These are phyloP conservation scores for Chytriomyces sp. DNA, from an alignment of 192 early-diverging fungal genomes.

Conservation along the genomic window DNA sequence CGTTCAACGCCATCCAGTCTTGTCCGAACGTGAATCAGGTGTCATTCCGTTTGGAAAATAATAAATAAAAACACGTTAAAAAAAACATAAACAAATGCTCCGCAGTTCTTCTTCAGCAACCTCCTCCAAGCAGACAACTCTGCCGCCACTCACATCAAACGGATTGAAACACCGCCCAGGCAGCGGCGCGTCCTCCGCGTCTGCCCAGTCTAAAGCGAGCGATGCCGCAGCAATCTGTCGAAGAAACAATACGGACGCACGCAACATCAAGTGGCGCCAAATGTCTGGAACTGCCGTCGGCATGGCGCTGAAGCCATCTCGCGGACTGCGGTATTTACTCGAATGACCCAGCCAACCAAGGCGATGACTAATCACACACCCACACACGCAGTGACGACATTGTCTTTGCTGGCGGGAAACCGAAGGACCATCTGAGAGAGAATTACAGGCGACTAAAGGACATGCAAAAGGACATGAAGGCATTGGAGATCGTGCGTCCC, in stretches of 20 bases:
- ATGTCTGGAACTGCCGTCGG: conserved; percentile 58
- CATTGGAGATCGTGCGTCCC: conserved; percentile 36
- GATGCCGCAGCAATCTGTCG: too few relatives aligned
- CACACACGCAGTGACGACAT: conserved; percentile 57
- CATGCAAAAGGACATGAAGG: conserved; percentile 41
- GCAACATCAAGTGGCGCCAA: conserved; percentile 47
- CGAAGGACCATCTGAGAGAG: conserved; percentile 58
- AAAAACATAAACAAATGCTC: too few relatives aligned
- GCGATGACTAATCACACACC: conserved; percentile 2
- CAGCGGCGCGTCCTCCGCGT: too few relatives aligned
- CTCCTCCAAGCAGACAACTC: too few relatives aligned
- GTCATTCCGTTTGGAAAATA: too few relatives aligned
- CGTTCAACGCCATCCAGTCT: too few relatives aligned
- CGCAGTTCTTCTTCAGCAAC: too few relatives aligned
- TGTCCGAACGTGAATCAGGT: too few relatives aligned
- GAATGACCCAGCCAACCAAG: not conserved
- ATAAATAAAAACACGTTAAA: too few relatives aligned
- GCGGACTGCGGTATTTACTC: conserved; percentile 50
- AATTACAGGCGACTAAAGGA: conserved; percentile 48
- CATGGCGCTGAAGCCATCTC: conserved; percentile 57
- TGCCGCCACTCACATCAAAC: too few relatives aligned
- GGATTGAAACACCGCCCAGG: too few relatives aligned
- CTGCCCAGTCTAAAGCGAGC: too few relatives aligned
- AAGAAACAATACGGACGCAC: conserved; percentile 41
- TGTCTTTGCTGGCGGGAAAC: conserved; percentile 48